phyloP scores from a whole-genome alignment of 1,139 yeast species.

The Taiozyma onychis region DNA sequence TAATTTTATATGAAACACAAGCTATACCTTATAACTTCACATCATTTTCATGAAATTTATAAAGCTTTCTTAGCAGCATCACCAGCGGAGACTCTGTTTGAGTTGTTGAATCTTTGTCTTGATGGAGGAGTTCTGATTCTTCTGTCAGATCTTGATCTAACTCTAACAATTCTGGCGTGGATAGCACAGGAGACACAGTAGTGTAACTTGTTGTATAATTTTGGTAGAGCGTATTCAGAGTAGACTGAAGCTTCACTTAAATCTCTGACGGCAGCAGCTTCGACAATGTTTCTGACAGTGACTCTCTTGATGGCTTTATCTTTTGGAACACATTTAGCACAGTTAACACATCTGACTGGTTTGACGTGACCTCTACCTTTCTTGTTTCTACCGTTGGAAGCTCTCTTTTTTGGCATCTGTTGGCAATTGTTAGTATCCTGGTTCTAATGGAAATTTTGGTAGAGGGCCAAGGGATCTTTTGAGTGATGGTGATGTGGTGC shows the following conservation, averaged over 20 bases:
- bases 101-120: constrained; percentile 97
- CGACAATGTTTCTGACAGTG: constrained; percentile 99
- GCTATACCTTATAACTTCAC: not conserved
- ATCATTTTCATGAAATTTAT: constrained; percentile 21
- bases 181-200: constrained; percentile 99
- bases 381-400: constrained; percentile 99
- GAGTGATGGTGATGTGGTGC: not conserved
- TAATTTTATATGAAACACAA: not conserved
- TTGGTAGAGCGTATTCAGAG: constrained; percentile 99
- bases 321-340: constrained; percentile 99
- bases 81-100: constrained; percentile 94
- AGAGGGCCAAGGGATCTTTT: not conserved
- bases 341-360: constrained; percentile 99
- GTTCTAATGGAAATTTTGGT: not conserved
- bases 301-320: constrained; percentile 99
- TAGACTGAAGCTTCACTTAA: constrained; percentile 99
- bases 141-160: constrained; percentile 98
- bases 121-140: constrained; percentile 98
- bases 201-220: constrained; percentile 99
- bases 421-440: not conserved
- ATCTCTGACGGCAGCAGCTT: constrained; percentile 99
- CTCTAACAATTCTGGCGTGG: constrained; percentile 99
- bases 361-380: constrained; percentile 99
- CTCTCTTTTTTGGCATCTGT: constrained; percentile 99
- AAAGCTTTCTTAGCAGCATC: constrained; percentile 96